phyloP scores from a whole-genome alignment of 768 basidiomycete genomes.

The Podaxis sp. region DNA sequence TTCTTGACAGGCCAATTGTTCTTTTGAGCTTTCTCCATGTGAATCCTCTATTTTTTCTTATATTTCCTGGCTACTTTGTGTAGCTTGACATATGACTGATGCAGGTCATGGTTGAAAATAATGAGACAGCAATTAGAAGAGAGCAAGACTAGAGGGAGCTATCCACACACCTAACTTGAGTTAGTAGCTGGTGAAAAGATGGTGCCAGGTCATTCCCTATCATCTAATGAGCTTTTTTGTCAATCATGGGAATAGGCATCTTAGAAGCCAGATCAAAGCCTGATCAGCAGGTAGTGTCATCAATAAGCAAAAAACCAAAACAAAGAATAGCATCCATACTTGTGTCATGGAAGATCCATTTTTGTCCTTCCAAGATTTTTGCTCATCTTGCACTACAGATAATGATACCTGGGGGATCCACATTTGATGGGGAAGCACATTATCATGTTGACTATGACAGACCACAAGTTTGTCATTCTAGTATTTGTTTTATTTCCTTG shows the following conservation, averaged over 20 bases:
- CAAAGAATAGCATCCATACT: conserved; percentile 12
- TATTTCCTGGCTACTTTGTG: conserved; percentile 23
- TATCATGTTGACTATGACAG: conserved; percentile 8
- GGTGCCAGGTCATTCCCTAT: conserved; percentile 27
- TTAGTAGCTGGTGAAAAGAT: conserved; percentile 23
- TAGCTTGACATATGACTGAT: conserved; percentile 23
- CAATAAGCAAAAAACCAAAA: background rate
- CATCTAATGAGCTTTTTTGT: background rate
- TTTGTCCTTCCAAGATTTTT: conserved; percentile 31
- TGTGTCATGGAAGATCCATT: conserved; percentile 35
- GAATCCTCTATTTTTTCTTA: conserved; percentile 17
- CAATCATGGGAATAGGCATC: background rate
- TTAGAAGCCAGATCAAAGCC: background rate
- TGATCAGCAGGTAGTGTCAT: background rate
- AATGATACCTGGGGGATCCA: conserved; percentile 26
- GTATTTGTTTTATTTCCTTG: background rate
- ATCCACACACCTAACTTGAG: conserved; percentile 23
- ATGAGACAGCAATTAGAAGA: background rate
- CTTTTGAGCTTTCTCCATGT: conserved; percentile 16
- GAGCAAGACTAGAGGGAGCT: background rate
- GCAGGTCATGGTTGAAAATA: conserved; percentile 26
- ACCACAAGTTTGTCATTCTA: conserved; percentile 26
- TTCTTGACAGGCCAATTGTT: conserved; percentile 12
- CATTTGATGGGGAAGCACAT: background rate
- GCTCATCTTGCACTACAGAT: conserved; percentile 32